Evolutionary conservation across 441 rosid species (phyloP), one percentile per base, ranked within the genome.

Genomic region (Biscutella laevigata): DNA sequence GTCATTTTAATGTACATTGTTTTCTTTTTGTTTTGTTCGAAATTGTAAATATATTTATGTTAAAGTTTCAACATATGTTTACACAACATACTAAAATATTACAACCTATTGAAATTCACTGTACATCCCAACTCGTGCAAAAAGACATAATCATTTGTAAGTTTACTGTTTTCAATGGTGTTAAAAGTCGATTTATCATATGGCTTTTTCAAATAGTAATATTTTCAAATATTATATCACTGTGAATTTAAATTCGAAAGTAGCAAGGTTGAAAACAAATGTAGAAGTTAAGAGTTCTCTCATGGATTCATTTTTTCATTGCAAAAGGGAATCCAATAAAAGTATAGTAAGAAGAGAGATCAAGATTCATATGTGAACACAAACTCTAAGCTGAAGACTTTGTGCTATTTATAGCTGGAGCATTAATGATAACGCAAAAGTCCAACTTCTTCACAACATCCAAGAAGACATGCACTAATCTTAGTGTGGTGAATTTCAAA

Each of bases 351-450:
- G n/a, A n/a, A n/a, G n/a, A n/a, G n/a, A n/a, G n/a, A n/a, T n/a
- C n/a, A n/a, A n/a, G n/a, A n/a, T 33, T 29, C 26, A 10, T 43
- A 53, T 62, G 67, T 45, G 67, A 62, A 62, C 49, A 22, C 32
- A 22, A 45, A 53, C 41, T 20, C 14, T 9, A 6, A 21, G 49
- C 53, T 37, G 41, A 62, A 62, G 67, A 62, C 67, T 62, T 62
- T 19, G 3, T 21, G 55, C 21, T 37, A 11, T 55, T 21, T 7
- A n/a, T 53, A 42, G 57, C 43, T 35, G 35, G 35, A 30, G 25
- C n/a, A 45, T 37, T 62, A 22, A 54, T 37, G n/a, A n/a, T n/a
- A n/a, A 37, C 30, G 55, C 68, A 62, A 54, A 62, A 45, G 61
- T 62, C 68, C 61, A 62, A 37, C 26, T 16, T 22, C 6, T 21